Percentiles rank a stretch among this genome's conserved stretches.
These are phyloP conservation scores for Kwoniella pini DNA, from an alignment of 768 basidiomycete genomes.

Conservation along the genomic window DNA sequence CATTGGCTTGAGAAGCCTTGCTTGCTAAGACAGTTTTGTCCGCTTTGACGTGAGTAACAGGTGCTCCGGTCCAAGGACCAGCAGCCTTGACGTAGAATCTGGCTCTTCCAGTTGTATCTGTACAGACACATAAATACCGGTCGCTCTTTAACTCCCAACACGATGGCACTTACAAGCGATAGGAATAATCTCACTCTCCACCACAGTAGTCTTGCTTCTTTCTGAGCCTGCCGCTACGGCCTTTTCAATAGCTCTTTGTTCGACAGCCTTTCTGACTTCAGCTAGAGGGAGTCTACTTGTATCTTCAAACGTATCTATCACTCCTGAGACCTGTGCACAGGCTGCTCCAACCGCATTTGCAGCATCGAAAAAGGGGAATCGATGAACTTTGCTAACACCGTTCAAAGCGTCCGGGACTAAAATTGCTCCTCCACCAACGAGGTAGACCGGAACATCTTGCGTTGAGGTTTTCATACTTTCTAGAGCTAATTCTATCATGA, in stretches of 20 bases:
- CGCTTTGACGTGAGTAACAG: background rate
- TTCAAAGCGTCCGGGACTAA: constrained; percentile 61
- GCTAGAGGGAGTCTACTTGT: constrained; percentile 47
- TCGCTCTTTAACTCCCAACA: no score
- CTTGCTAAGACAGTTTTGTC: background rate
- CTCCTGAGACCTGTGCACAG: constrained; percentile 67
- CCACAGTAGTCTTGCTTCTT: constrained; percentile 58
- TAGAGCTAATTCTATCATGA: constrained; percentile 59
- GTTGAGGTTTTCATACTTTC: constrained; percentile 68
- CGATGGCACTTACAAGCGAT: constrained; percentile 47
- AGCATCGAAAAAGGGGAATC: constrained; percentile 58
- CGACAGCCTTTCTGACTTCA: constrained; percentile 54
- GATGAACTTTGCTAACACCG: constrained; percentile 62
- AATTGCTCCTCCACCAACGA: constrained; percentile 69
- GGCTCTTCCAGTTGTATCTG: constrained; percentile 37
- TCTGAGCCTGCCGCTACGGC: constrained; percentile 60
- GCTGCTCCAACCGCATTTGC: constrained; percentile 58
- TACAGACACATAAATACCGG: no score
- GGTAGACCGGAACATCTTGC: constrained; percentile 61
- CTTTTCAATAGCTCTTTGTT: constrained; percentile 57
- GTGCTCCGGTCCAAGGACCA: constrained; percentile 57
- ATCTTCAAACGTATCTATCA: constrained; percentile 57
- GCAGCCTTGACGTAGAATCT: constrained; percentile 66
- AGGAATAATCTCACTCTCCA: constrained; percentile 64
- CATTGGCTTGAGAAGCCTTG: background rate